Evolutionary conservation across 2,329 filamentous ascomycete species (phyloP).

Genomic region (Lasiodiplodia citricola): DNA sequence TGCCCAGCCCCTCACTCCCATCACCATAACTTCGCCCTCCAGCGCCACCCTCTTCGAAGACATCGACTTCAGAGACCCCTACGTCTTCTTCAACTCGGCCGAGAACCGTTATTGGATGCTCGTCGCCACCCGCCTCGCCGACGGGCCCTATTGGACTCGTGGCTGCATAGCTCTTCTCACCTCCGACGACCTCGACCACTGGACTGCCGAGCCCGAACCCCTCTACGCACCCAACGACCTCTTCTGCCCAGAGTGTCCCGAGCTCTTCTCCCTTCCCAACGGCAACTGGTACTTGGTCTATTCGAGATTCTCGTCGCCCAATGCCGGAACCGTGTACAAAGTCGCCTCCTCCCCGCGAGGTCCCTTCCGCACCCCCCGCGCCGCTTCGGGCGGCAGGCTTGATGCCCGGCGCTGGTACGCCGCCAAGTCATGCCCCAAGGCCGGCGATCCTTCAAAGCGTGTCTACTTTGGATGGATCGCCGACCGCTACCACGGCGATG

Average conservation of each 20-base stretch:
- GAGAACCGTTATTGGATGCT: conserved; percentile 46
- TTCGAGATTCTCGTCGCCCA: conserved; percentile 38
- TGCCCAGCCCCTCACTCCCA: conserved; percentile 29
- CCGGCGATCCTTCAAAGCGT: conserved; percentile 37
- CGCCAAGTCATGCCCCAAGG: conserved; percentile 37
- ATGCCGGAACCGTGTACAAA: conserved; percentile 45
- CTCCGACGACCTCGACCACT: conserved; percentile 39
- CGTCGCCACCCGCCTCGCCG: conserved; percentile 41
- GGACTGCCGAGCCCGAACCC: conserved; percentile 40
- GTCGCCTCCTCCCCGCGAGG: conserved; percentile 43
- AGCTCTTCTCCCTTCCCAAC: conserved; percentile 43
- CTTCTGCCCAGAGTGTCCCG: conserved; percentile 47
- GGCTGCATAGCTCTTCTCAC: conserved; percentile 47
- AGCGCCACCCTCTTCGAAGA: conserved; percentile 38
- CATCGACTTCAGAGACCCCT: conserved; percentile 47
- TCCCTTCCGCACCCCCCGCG: conserved; percentile 41
- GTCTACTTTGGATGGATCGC: conserved; percentile 46
- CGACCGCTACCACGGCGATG: conserved; percentile 41
- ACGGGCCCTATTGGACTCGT: conserved; percentile 43
- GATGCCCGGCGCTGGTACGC: conserved; percentile 47
- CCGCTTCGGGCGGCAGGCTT: conserved; percentile 39
- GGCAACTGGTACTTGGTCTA: conserved; percentile 43
- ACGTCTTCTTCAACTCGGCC: conserved; percentile 40
- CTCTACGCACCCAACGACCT: conserved; percentile 44
- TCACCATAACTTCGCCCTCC: conserved; percentile 33